A percentile compares a stretch with the other conserved stretches of the same genome.
phyloP scores from a whole-genome alignment of 352 stramenopile species.

The Blastocystis sp. region DNA sequence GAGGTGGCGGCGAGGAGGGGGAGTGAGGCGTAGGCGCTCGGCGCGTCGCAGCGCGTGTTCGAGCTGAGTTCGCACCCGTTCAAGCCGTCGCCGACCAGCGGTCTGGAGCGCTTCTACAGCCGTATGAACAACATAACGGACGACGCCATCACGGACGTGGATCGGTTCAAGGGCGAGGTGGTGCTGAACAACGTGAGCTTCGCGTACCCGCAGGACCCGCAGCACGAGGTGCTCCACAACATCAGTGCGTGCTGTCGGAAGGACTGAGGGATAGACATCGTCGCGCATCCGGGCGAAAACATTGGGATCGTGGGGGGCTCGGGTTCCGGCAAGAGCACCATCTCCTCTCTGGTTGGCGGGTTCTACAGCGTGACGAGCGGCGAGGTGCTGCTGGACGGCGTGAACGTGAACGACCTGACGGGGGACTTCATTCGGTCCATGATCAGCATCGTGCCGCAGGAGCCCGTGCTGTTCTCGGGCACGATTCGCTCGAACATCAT shows the following conservation, averaged over 20 bases:
- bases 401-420: constrained; percentile 60
- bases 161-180: constrained; percentile 53
- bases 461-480: constrained; percentile 87
- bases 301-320: constrained; percentile 77
- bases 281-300: constrained; percentile 72
- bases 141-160: constrained; percentile 11
- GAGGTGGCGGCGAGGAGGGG: background rate
- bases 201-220: constrained; percentile 51
- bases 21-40: constrained; percentile 3
- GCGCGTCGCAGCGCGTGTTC: constrained; percentile 59
- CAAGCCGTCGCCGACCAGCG: constrained; percentile 14
- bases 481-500: constrained; percentile 82
- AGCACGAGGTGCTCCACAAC: constrained; percentile 31
- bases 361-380: constrained; percentile 76
- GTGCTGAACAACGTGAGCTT: constrained; percentile 36
- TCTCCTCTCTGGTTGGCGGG: constrained; percentile 76
- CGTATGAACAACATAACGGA: constrained; percentile 47
- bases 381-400: constrained; percentile 52
- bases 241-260: background rate
- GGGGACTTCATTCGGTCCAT: constrained; percentile 50
- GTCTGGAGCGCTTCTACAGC: constrained; percentile 65
- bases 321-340: constrained; percentile 77
- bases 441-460: constrained; percentile 79
- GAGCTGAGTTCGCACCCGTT: constrained; percentile 35
- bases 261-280: constrained; percentile 21